Evolutionary conservation across 106 monocot species (phyloP), one percentile per base, ranked within the genome.

Genomic region (Allium fistulosum): DNA sequence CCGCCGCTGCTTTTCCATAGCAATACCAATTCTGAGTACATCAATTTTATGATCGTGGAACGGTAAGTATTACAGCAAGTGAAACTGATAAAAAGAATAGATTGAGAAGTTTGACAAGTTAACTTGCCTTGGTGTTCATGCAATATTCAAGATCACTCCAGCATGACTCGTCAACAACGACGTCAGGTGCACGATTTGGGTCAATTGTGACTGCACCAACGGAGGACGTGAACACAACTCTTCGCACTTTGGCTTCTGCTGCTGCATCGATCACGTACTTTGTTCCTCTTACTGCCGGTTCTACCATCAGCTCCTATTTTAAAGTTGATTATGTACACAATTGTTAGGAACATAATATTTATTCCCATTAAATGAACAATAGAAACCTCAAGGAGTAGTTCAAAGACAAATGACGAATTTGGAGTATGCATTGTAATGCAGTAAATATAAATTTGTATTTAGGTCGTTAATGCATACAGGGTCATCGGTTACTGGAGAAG

Each of bases 121-220:
- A n/a, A n/a, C n/a, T n/a, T n/a, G n/a, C 83, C 80, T 71, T 74
- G 55, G 88, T 88, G 13, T 78, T 59, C 77, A 80, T 83, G 81
- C 93, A 93, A 75, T 79, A 86, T 11, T 93, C 88, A 15, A 93
- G 75, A 58, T 88, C 83, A 75, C 93, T 93, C 93, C 93, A 93
- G 79, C 88, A 88, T 0, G 88, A 80, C 68, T 93, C 93, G 61
- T 88, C 84, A 26, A 93, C 88, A 17, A 83, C 81, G 8, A 75
- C 82, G 14, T 85, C 85, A 0, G 83, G 79, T 7, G 66, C 52
- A 46, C 88, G 81, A 67, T 81, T 83, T 1, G 88, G 93, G 69
- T 86, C 79, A 88, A 93, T 88, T 45, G 85, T 72, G 28, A 93
- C 84, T 0, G 93, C 86, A 0, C 93, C 93, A 72, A 93, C 72